These are phyloP conservation scores for Cryptococcus depauperatus DNA, from an alignment of 1,284 basidiomycete species.

Conservation along the genomic window DNA sequence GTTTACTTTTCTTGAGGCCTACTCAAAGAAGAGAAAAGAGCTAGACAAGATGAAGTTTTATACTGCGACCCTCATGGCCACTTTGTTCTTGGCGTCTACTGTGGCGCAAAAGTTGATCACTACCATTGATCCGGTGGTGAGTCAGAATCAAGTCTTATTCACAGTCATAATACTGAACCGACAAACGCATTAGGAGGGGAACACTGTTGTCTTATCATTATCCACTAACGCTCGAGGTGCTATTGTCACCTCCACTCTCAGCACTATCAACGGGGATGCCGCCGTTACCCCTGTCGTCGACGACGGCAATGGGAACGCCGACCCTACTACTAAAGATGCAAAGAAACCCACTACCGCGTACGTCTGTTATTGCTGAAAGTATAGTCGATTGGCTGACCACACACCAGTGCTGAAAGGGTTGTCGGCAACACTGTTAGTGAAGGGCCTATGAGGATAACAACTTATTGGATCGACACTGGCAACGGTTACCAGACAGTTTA, in stretches of 20 bases:
- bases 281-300: neutral
- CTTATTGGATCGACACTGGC: conserved; percentile 30
- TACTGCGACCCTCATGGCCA: too few species aligned
- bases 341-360: too few species aligned
- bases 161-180: neutral
- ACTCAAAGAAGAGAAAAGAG: too few species aligned
- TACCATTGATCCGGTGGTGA: neutral
- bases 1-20: too few species aligned
- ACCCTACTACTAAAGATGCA: too few species aligned
- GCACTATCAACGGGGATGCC: conserved; percentile 6
- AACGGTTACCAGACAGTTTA: conserved; percentile 22
- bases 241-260: conserved; percentile 17
- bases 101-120: neutral
- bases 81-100: too few species aligned
- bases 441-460: conserved; percentile 28
- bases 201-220: conserved; percentile 24
- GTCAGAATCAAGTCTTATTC: too few species aligned
- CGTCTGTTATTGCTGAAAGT: too few species aligned
- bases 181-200: conserved; percentile 19
- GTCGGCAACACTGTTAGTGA: conserved; percentile 12
- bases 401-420: conserved; percentile 12
- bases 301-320: conserved; percentile 4
- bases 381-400: too few species aligned
- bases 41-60: too few species aligned
- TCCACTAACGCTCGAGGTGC: conserved; percentile 25